phyloP scores from a whole-genome alignment of 2,329 filamentous ascomycete genomes.

The Kalaharituber pfeilii region DNA sequence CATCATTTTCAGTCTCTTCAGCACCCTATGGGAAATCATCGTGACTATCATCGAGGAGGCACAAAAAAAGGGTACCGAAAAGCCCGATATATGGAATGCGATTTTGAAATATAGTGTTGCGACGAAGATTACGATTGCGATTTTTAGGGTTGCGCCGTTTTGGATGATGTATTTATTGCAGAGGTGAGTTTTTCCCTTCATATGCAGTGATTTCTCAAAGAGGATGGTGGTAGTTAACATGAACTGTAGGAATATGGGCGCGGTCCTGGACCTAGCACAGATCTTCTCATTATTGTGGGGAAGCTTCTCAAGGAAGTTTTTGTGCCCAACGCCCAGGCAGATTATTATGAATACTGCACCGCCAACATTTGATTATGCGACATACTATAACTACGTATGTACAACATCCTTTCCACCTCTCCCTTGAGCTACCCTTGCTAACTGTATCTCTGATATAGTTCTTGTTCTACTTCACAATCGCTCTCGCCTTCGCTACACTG shows the following conservation, averaged over 20 bases:
- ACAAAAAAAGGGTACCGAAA: constrained; percentile 20
- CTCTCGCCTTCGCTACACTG: constrained; percentile 64
- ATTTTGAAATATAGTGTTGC: constrained; percentile 48
- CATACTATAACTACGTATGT: constrained; percentile 71
- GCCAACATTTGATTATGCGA: constrained; percentile 82
- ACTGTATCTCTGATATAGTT: constrained; percentile 34
- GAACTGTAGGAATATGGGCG: constrained; percentile 60
- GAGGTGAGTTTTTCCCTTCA: constrained; percentile 28
- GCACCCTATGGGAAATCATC: constrained; percentile 59
- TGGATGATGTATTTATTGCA: constrained; percentile 92
- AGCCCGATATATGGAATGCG: constrained; percentile 46
- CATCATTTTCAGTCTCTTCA: constrained; percentile 83
- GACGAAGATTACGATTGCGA: constrained; percentile 46
- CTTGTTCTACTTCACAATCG: constrained; percentile 80
- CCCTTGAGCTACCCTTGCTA: not conserved
- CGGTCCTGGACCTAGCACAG: constrained; percentile 85
- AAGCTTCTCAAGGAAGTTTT: constrained; percentile 69
- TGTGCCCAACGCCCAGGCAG: constrained; percentile 73
- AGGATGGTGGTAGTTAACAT: no score
- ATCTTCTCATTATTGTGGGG: constrained; percentile 68
- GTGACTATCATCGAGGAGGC: not conserved
- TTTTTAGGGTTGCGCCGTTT: constrained; percentile 72
- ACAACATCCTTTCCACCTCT: not conserved
- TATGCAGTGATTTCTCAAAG: not conserved
- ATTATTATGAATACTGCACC: constrained; percentile 86